phyloP scores from a whole-genome alignment of 768 basidiomycete genomes.

The Termitomyces titanicus region DNA sequence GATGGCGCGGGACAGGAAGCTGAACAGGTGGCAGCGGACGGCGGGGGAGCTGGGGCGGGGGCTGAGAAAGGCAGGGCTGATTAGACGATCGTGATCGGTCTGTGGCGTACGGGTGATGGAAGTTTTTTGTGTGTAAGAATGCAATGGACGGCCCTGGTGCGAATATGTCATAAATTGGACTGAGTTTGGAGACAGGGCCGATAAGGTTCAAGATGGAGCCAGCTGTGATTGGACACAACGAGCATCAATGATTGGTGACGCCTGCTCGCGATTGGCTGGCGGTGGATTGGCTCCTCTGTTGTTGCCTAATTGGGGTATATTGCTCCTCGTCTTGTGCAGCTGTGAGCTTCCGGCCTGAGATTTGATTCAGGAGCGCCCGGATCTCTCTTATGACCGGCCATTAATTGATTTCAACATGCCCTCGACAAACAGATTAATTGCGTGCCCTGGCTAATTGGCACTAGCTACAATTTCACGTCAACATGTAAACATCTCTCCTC shows the following conservation, averaged over 20 bases:
- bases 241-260: conserved; percentile 1
- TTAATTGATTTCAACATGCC: conserved; percentile 21
- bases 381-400: conserved; percentile 27
- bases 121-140: background rate
- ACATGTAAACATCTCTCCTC: conserved; percentile 33
- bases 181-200: background rate
- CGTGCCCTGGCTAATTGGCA: background rate
- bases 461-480: conserved; percentile 17
- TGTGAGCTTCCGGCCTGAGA: background rate
- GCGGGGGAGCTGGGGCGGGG: conserved; percentile 70
- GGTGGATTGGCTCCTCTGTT: background rate
- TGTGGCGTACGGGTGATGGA: conserved; percentile 16
- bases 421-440: conserved; percentile 27
- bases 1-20: conserved; percentile 78
- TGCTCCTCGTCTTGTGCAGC: no score
- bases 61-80: conserved; percentile 51
- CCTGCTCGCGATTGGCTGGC: background rate
- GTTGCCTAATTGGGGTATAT: background rate
- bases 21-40: conserved; percentile 85
- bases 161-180: background rate
- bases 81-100: conserved; percentile 17
- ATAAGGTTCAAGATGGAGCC: conserved; percentile 5
- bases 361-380: conserved; percentile 15
- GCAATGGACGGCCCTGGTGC: background rate
- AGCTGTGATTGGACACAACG: background rate